phyloP scores from a whole-genome alignment of 805 yeast species.

The Ogataea minuta region DNA sequence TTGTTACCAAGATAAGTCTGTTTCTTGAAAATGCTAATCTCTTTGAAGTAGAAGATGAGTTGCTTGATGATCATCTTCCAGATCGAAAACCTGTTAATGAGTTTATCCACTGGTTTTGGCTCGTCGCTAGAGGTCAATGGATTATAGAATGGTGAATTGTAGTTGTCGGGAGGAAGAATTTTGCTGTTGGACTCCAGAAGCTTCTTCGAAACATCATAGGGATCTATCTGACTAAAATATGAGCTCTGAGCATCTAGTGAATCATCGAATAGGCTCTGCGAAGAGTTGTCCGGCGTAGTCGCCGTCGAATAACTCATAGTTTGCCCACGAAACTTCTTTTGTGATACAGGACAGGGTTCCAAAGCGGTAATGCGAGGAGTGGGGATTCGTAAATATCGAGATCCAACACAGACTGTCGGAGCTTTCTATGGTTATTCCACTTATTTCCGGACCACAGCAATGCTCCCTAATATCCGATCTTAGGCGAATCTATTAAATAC shows the following conservation, averaged over 20 bases:
- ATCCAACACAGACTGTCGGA: too few species aligned
- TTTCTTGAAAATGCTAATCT: constrained; percentile 49
- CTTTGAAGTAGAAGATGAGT: constrained; percentile 49
- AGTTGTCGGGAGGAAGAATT: constrained; percentile 33
- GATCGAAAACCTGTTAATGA: constrained; percentile 54
- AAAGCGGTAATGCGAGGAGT: neutral
- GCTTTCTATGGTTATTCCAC: too few species aligned
- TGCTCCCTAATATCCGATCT: constrained; percentile 1
- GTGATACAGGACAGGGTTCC: neutral
- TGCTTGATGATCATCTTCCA: constrained; percentile 57
- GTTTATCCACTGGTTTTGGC: constrained; percentile 45
- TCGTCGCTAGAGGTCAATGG: constrained; percentile 31
- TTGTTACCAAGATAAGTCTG: constrained; percentile 44
- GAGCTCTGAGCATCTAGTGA: constrained; percentile 7
- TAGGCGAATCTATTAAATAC: neutral
- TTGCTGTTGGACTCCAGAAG: constrained; percentile 21
- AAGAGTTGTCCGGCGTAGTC: constrained; percentile 6
- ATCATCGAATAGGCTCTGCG: constrained; percentile 9
- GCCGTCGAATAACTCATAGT: constrained; percentile 6
- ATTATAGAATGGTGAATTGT: constrained; percentile 36
- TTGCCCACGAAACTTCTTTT: neutral
- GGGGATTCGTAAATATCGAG: too few species aligned
- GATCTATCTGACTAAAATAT: constrained; percentile 9
- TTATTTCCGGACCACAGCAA: neutral
- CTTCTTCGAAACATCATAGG: constrained; percentile 14